Base-by-base conservation (phyloP, 192 early-diverging fungal genomes). In the Coemansia javaensis region DNA sequence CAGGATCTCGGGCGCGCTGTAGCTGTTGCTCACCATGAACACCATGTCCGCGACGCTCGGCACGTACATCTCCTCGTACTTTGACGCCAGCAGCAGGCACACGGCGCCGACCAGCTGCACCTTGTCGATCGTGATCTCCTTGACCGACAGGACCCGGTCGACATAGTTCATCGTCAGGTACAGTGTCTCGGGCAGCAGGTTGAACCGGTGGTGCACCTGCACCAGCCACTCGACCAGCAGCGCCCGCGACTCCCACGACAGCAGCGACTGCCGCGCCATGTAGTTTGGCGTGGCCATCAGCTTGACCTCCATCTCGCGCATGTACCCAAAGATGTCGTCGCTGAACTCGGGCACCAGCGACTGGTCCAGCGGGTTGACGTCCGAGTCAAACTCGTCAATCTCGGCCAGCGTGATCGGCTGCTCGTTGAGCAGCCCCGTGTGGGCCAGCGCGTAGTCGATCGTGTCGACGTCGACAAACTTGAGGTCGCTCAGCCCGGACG, bases 291-390 rank as follows among this genome's bases (percentile, higher is more conserved):
- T 63, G 13, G 82, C 79, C 50, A 79, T 52, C 42, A 75, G 55
- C 32, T 63, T 36, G 37, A 78, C 74, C 70, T 86, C 84, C 22
- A 84, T 60, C 53, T 77, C 67, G 12, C 71, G 56, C 70, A 81
- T 77, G 46, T 86, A 84, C 3, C 58, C 66, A 75, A 82, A 82
- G 24, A 86, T 86, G 36, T 78, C 77, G 37, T 66, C 77, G 49
- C 77, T 64, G 43, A 79, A 82, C 50, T 86, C 84, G 16, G 77
- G 53, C 16, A 86, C 50, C 25, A 81, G 56, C 2, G 59, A 53
- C 8, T 55, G 57, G 53, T 83, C 79, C 8, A 18, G 13, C 23
- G 61, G 51, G 44, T 74, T 54, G 0, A 74, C 47, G 41, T 87
- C 84, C 5, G 79, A 80, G n/a, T 80, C 77, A 38, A 64, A 75